Evolutionary conservation across 208 protist genomes (phyloP).

Genomic region (Entamoeba dispar): DNA sequence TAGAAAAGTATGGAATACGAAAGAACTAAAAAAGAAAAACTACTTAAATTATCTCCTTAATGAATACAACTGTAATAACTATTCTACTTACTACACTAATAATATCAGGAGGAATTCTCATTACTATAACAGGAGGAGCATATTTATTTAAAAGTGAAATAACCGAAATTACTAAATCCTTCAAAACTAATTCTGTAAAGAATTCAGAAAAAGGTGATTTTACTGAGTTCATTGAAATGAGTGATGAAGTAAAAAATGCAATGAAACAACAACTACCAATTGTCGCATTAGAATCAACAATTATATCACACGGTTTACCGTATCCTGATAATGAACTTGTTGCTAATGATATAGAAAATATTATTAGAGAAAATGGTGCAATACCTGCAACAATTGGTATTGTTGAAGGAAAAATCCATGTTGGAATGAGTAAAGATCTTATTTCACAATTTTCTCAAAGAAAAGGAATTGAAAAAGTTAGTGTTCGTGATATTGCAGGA

Average conservation of each 20-base stretch:
- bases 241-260: background rate
- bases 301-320: slow-evolving; percentile 48
- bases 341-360: slow-evolving; percentile 43
- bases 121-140: too few species aligned
- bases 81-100: too few species aligned
- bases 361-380: slow-evolving; percentile 46
- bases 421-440: slow-evolving; percentile 42
- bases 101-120: background rate
- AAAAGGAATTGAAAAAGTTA: slow-evolving; percentile 37
- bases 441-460: slow-evolving; percentile 11
- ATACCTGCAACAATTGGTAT: slow-evolving; percentile 64
- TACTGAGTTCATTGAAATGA: background rate
- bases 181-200: too few species aligned
- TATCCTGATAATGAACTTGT: slow-evolving; percentile 55
- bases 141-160: too few species aligned
- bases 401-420: slow-evolving; percentile 45
- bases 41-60: too few species aligned
- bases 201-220: background rate
- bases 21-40: too few species aligned
- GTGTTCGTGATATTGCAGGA: slow-evolving; percentile 46
- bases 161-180: too few species aligned
- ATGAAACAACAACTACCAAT: slow-evolving; percentile 2
- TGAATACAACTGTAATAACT: too few species aligned
- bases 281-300: slow-evolving; percentile 34
- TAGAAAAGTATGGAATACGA: too few species aligned